These are phyloP conservation scores for Pythium rhizo-oryzae DNA, from an alignment of 352 stramenopile species.

Conservation along the genomic window DNA sequence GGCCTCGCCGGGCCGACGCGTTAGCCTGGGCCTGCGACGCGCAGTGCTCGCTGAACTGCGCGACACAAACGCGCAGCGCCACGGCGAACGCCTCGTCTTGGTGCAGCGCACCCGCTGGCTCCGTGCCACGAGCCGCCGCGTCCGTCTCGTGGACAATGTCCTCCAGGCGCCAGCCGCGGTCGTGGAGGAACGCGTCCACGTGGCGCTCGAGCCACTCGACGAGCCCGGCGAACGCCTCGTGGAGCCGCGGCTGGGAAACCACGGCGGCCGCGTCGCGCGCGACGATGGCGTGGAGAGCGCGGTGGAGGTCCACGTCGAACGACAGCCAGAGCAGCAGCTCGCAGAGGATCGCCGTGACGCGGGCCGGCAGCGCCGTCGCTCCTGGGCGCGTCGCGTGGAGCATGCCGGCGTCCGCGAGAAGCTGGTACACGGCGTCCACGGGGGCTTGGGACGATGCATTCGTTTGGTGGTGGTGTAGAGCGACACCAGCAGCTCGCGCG, in stretches of 20 bases:
- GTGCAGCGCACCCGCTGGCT: no score
- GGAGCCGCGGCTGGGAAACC: slow-evolving; percentile 4
- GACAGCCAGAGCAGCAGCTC: slow-evolving; percentile 21
- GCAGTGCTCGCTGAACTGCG: slow-evolving; percentile 7
- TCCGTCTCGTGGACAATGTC: slow-evolving; percentile 2
- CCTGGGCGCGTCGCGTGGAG: background rate
- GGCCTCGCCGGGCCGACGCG: background rate
- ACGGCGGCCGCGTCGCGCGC: slow-evolving; percentile 1
- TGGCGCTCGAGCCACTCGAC: slow-evolving; percentile 15
- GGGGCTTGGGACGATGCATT: background rate
- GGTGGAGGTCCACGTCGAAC: slow-evolving; percentile 20
- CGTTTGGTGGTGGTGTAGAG: background rate
- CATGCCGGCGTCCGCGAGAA: background rate
- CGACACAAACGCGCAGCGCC: slow-evolving; percentile 2
- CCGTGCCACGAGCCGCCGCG: no score
- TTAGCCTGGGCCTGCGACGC: background rate
- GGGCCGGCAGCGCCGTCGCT: background rate
- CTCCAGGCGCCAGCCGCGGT: slow-evolving; percentile 14
- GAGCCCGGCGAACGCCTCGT: background rate
- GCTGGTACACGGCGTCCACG: slow-evolving; percentile 1
- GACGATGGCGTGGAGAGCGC: slow-evolving; percentile 4
- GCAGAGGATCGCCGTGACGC: slow-evolving; percentile 9
- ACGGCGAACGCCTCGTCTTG: slow-evolving; percentile 1
- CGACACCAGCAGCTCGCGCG: background rate
- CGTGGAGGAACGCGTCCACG: slow-evolving; percentile 13